These are phyloP conservation scores for Kodamaea nitidulidarum DNA, from an alignment of 805 yeast species.

Conservation along the genomic window DNA sequence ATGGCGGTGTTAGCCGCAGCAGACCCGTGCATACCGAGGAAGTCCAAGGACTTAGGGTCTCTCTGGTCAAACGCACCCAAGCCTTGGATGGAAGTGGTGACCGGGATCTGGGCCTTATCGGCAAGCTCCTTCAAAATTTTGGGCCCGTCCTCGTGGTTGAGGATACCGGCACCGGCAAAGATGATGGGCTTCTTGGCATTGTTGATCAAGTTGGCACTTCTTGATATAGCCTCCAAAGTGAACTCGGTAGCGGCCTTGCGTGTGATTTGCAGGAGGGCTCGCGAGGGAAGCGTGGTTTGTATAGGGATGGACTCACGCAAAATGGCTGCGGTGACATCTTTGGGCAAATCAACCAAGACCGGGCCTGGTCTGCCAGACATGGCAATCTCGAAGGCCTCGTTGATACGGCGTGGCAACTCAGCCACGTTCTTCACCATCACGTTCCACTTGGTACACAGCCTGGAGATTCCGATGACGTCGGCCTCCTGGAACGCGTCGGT, in stretches of 20 bases:
- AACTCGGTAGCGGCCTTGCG: slow-evolving; percentile 67
- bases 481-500: slow-evolving; percentile 99
- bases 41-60: slow-evolving; percentile 85
- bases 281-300: slow-evolving; percentile 69
- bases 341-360: slow-evolving; percentile 94
- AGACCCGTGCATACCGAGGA: slow-evolving; percentile 98
- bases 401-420: slow-evolving; percentile 91
- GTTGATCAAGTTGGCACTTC: slow-evolving; percentile 77
- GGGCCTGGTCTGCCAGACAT: slow-evolving; percentile 97
- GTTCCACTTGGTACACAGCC: slow-evolving; percentile 98
- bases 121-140: slow-evolving; percentile 72
- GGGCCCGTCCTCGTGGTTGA: slow-evolving; percentile 80
- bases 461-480: slow-evolving; percentile 92
- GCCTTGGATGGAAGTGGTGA: slow-evolving; percentile 91
- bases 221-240: slow-evolving; percentile 66
- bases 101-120: slow-evolving; percentile 90
- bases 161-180: slow-evolving; percentile 89
- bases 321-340: slow-evolving; percentile 93
- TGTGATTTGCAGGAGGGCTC: slow-evolving; percentile 67
- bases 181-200: slow-evolving; percentile 82
- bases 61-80: slow-evolving; percentile 92
- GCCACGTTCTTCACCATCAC: slow-evolving; percentile 95
- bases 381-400: slow-evolving; percentile 97
- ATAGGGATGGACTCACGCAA: slow-evolving; percentile 83
- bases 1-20: slow-evolving; percentile 94